Evolutionary conservation across 1,284 basidiomycete genomes (phyloP).

Genomic region (Erythrobasidium hasegawianum): DNA sequence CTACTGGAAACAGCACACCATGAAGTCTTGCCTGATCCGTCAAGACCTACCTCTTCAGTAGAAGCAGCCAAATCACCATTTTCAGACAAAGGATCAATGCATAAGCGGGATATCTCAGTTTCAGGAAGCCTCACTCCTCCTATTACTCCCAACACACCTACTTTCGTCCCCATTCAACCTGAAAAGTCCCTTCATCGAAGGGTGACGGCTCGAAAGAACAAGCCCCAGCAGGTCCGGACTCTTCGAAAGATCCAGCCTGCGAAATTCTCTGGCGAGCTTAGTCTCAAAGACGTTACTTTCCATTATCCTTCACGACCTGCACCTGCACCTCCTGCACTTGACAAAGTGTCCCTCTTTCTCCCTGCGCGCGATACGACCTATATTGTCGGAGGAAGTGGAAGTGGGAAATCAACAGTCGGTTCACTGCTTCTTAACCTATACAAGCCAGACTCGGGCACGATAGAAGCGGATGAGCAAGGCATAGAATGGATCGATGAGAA

Average conservation of each 20-base stretch:
- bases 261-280: constrained; percentile 64
- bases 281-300: constrained; percentile 71
- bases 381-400: constrained; percentile 85
- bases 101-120: constrained; percentile 4
- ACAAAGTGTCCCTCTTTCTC: constrained; percentile 66
- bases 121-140: constrained; percentile 15
- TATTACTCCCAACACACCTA: constrained; percentile 7
- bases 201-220: constrained; percentile 7
- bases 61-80: constrained; percentile 16
- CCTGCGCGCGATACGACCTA: constrained; percentile 83
- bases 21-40: not conserved
- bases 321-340: constrained; percentile 55
- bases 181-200: constrained; percentile 17
- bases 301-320: constrained; percentile 76
- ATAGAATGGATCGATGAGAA: constrained; percentile 68
- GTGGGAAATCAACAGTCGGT: constrained; percentile 85
- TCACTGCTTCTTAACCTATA: constrained; percentile 79
- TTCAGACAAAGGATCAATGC: constrained; percentile 13
- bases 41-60: constrained; percentile 11
- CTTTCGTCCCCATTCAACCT: constrained; percentile 17
- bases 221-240: constrained; percentile 25
- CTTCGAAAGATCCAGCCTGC: constrained; percentile 44
- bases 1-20: constrained; percentile 61
- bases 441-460: constrained; percentile 50
- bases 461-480: constrained; percentile 79